A percentile compares a stretch with the other conserved stretches of the same genome.
These are phyloP conservation scores for Filobasidium wieringae DNA, from an alignment of 768 basidiomycete species.

Conservation along the genomic window DNA sequence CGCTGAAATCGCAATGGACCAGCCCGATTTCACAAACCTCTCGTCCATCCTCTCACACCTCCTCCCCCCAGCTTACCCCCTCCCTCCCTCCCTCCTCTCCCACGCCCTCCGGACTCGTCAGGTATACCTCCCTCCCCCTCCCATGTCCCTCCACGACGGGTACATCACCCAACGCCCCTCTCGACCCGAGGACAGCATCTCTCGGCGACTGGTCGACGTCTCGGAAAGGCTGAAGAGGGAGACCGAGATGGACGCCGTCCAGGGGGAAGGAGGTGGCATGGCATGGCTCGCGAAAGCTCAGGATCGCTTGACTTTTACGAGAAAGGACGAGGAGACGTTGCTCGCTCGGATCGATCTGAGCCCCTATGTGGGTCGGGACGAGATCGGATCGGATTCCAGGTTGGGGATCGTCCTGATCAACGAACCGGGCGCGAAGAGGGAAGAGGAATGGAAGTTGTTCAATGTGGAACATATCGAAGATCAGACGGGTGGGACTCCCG, in stretches of 20 bases:
- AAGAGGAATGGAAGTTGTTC: slow-evolving; percentile 10
- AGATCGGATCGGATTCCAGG: neutral
- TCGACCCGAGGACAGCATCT: neutral
- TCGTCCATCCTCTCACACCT: slow-evolving; percentile 9
- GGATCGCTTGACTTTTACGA: neutral
- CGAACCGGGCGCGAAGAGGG: no score
- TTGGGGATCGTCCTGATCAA: neutral
- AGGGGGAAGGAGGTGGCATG: slow-evolving; percentile 6
- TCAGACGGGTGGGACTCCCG: neutral
- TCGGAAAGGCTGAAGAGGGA: neutral
- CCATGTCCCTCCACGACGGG: neutral
- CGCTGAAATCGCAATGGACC: no score
- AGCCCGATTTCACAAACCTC: no score
- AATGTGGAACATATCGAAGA: slow-evolving; percentile 1
- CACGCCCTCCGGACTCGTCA: slow-evolving; percentile 5
- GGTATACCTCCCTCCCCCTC: slow-evolving; percentile 9
- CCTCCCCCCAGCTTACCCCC: slow-evolving; percentile 7
- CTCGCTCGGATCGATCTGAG: neutral
- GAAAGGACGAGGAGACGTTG: slow-evolving; percentile 8
- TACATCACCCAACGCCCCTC: slow-evolving; percentile 8
- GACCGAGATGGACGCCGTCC: neutral
- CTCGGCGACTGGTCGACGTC: neutral
- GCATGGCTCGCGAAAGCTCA: neutral
- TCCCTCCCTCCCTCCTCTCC: slow-evolving; percentile 6
- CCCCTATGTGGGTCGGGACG: neutral